These are phyloP conservation scores for Carnegiea gigantea DNA, from an alignment of 179 eudicot genomes.

Conservation along the genomic window DNA sequence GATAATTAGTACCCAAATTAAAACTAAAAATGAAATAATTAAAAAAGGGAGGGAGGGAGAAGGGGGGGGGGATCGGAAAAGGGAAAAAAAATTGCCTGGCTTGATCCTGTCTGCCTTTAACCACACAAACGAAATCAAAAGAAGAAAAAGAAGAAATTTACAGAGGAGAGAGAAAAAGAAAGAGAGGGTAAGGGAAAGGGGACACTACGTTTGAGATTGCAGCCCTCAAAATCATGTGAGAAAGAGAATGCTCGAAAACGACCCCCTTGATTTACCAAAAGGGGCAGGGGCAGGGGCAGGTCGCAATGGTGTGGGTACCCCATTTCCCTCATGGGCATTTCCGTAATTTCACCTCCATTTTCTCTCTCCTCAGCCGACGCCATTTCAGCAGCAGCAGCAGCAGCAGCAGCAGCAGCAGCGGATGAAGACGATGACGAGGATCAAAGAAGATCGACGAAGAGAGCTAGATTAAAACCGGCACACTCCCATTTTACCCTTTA, in stretches of 20 bases:
- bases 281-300: conserved; percentile 11
- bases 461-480: background rate
- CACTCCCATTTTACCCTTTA: background rate
- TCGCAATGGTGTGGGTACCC: background rate
- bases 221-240: conserved; percentile 21
- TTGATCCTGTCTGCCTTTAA: conserved; percentile 60
- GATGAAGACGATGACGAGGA: background rate
- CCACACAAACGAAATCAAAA: conserved; percentile 21
- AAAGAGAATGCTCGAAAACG: conserved; percentile 29
- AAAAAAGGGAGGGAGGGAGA: background rate
- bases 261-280: conserved; percentile 25
- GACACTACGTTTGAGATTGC: conserved; percentile 22
- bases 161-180: conserved; percentile 21
- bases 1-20: background rate
- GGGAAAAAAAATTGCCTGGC: conserved; percentile 47
- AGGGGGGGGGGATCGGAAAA: background rate
- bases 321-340: conserved; percentile 10
- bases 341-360: conserved; percentile 10
- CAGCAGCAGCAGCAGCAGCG: background rate
- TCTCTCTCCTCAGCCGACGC: background rate
- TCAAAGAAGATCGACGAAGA: background rate
- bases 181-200: background rate
- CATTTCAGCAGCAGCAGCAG: background rate
- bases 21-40: background rate
- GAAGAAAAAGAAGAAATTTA: conserved; percentile 12